phyloP scores from a whole-genome alignment of 2,329 filamentous ascomycete genomes.

The Leptodontidium sp. region DNA sequence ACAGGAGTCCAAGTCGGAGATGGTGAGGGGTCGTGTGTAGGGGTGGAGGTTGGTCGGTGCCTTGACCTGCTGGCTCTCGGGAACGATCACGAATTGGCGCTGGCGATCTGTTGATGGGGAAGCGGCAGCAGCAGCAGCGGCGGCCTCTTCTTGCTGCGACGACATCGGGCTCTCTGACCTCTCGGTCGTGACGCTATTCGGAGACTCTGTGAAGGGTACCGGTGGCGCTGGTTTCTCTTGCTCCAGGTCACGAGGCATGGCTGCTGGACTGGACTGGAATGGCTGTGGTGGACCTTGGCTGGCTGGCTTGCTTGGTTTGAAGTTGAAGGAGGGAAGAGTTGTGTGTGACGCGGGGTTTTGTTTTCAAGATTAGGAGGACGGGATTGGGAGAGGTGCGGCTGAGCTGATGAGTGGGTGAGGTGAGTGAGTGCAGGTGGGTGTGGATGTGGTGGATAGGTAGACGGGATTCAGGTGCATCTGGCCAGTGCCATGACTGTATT shows the following conservation, averaged over 20 bases:
- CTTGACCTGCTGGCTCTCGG: constrained; percentile 38
- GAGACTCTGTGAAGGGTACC: constrained; percentile 36
- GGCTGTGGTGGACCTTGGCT: constrained; percentile 1
- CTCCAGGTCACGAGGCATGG: constrained; percentile 33
- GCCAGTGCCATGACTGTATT: background rate
- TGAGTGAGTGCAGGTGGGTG: background rate
- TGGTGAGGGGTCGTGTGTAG: constrained; percentile 76
- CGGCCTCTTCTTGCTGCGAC: constrained; percentile 25
- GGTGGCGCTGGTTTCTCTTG: constrained; percentile 21
- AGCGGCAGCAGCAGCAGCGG: background rate
- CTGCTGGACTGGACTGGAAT: constrained; percentile 5
- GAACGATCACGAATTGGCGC: constrained; percentile 38
- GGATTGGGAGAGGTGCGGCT: constrained; percentile 3
- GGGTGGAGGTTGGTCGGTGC: constrained; percentile 68
- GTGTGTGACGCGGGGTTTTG: constrained; percentile 19
- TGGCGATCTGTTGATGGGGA: constrained; percentile 25
- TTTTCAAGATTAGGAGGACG: background rate
- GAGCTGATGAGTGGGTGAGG: background rate
- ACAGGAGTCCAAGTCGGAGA: constrained; percentile 69
- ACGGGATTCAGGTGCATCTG: background rate
- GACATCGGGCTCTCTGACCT: constrained; percentile 32
- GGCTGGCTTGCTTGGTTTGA: background rate
- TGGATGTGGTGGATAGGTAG: background rate
- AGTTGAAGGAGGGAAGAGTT: constrained; percentile 1
- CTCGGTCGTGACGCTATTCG: constrained; percentile 34